phyloP scores from a whole-genome alignment of 495 filamentous ascomycete species.

The Penicillium cosmopolitanum region DNA sequence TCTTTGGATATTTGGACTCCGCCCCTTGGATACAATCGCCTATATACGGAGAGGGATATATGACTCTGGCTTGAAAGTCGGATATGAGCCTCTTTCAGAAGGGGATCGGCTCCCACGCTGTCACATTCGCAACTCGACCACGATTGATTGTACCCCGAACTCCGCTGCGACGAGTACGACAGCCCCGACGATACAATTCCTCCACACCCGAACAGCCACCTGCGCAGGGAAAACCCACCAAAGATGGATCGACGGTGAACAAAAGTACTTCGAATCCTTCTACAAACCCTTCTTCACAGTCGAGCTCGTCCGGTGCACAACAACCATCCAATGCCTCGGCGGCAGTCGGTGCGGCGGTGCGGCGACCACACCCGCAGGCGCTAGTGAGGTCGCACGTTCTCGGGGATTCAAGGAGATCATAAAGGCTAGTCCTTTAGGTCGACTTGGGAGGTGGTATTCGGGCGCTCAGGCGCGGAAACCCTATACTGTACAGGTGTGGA shows the following conservation, averaged over 20 bases:
- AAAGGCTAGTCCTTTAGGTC: conserved; percentile 51
- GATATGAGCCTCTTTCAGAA: conserved; percentile 28
- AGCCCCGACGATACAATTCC: conserved; percentile 35
- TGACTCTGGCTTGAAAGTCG: conserved; percentile 10
- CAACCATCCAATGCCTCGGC: conserved; percentile 11
- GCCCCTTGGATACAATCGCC: no score
- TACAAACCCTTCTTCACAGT: conserved; percentile 6
- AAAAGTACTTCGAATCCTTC: conserved; percentile 2
- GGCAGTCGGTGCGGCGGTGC: conserved; percentile 20
- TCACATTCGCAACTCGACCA: conserved; percentile 26
- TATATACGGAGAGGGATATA: neutral
- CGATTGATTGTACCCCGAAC: conserved; percentile 22
- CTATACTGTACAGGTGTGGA: conserved; percentile 75
- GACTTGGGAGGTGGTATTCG: conserved; percentile 59
- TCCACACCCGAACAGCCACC: conserved; percentile 17
- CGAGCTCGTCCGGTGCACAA: conserved; percentile 1
- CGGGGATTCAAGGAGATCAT: conserved; percentile 63
- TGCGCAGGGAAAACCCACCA: conserved; percentile 1
- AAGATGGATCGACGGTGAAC: conserved; percentile 14
- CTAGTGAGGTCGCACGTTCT: conserved; percentile 52
- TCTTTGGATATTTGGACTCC: neutral
- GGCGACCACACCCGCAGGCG: conserved; percentile 34
- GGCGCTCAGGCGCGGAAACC: conserved; percentile 70
- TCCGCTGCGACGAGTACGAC: conserved; percentile 28
- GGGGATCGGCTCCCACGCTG: conserved; percentile 18